phyloP scores from a whole-genome alignment of 2,329 filamentous ascomycete genomes.

The Diaporthe citriasiana region DNA sequence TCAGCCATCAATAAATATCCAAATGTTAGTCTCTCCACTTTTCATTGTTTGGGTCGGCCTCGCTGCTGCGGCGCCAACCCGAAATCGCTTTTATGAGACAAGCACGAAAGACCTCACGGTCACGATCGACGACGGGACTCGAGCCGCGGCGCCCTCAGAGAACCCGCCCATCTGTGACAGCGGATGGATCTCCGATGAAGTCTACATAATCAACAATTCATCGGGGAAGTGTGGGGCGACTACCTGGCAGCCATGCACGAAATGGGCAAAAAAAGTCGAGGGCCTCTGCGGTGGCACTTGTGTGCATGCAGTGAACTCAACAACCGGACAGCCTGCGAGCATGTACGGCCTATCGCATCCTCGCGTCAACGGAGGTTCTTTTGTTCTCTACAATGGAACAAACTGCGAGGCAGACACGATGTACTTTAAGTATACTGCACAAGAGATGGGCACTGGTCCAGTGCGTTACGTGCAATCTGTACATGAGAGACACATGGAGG shows the following conservation, averaged over 20 bases:
- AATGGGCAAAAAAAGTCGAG: neutral
- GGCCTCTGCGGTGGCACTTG: constrained; percentile 11
- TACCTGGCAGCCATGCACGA: neutral
- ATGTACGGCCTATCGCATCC: constrained; percentile 30
- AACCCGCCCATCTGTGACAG: neutral
- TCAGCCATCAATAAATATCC: neutral
- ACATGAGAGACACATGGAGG: neutral
- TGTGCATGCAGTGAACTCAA: neutral
- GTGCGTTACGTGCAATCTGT: constrained; percentile 1
- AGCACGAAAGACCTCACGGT: neutral
- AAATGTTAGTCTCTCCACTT: neutral
- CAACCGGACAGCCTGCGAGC: neutral
- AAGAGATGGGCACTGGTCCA: constrained; percentile 13
- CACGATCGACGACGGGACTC: neutral
- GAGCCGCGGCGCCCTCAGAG: neutral
- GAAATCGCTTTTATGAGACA: neutral
- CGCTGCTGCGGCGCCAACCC: neutral
- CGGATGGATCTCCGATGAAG: constrained; percentile 1
- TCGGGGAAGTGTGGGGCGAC: neutral
- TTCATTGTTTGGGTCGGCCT: neutral
- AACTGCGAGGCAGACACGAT: neutral
- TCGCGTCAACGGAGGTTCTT: neutral
- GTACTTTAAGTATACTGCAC: constrained; percentile 4
- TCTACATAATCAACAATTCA: constrained; percentile 13
- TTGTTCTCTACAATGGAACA: constrained; percentile 18